A percentile compares a stretch with the other conserved stretches of the same genome.
Evolutionary conservation across 2,329 filamentous ascomycete genomes (phyloP).

Genomic region (Diaporthe capsici): DNA sequence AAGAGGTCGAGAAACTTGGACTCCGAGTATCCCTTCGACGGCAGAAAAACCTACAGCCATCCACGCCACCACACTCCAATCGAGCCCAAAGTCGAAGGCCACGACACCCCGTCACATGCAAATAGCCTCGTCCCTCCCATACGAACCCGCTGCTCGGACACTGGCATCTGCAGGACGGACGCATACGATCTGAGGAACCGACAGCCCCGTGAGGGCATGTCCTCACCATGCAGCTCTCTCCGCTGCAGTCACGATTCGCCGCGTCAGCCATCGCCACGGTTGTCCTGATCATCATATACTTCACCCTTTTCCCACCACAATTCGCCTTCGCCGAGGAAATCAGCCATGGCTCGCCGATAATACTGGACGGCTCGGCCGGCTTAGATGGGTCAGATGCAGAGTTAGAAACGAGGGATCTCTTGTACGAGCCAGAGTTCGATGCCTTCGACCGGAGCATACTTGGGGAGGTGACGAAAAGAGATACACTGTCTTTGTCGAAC

Average conservation of each 20-base stretch:
- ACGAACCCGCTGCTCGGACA: neutral
- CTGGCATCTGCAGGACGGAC: conserved; percentile 14
- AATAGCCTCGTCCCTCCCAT: neutral
- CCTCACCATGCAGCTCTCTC: conserved; percentile 71
- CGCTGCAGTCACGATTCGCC: conserved; percentile 79
- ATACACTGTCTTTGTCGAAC: conserved; percentile 68
- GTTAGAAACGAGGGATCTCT: conserved; percentile 45
- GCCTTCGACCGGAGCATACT: conserved; percentile 74
- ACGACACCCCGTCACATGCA: neutral
- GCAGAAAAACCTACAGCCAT: neutral
- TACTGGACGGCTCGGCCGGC: conserved; percentile 45
- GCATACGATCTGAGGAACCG: conserved; percentile 6
- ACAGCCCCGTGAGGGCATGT: conserved; percentile 58
- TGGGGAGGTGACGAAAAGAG: conserved; percentile 64
- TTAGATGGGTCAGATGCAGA: conserved; percentile 40
- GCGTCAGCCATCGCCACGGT: conserved; percentile 75
- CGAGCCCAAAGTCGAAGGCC: neutral
- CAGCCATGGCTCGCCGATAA: conserved; percentile 44
- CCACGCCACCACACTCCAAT: neutral
- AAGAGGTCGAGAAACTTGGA: neutral
- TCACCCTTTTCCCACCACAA: conserved; percentile 70
- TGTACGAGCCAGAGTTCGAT: conserved; percentile 73
- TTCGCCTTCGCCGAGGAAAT: conserved; percentile 75
- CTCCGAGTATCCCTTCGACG: neutral
- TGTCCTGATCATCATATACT: conserved; percentile 72